Evolutionary conservation across 352 stramenopile genomes (phyloP), one percentile per base, ranked within the genome.

Genomic region (Phytophthora idaei): DNA sequence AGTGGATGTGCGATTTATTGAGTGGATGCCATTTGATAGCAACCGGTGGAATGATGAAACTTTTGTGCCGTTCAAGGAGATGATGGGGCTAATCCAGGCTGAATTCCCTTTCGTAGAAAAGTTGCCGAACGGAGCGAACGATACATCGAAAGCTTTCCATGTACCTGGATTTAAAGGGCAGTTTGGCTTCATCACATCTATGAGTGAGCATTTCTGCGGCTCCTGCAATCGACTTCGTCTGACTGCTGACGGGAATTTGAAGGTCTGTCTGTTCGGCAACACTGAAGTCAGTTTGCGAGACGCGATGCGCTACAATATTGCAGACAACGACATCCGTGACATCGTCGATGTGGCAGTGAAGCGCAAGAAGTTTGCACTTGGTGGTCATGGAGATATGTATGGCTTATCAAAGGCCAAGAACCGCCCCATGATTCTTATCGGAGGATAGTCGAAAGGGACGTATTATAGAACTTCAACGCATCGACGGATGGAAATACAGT

Each of bases 1-100:
- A 28, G 78, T 99, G 10, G 91, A 99, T 57, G 88, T 99, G 44
- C 90, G 97, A 29, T 99, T 99, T 70, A 99, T 99, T 68, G 97
- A 99, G 85, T 99, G 96, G 93, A 99, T 99, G 97, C 97, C 97
- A 11, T 99, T 99, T 64, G 93, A 98, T 71, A 95, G 95, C 71
- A 99, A 99, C 77, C 77, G 85, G 39, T 99, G 97, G 97, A 93
- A 96, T 60, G 84, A 93, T 51, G 72, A 84, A 47, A 93, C 85
- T 42, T 98, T 99, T 69, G 80, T 99, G 7, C 87, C 90, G 14
- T 99, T 98, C 69, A 73, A 83, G 17, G 94, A 99, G 64, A 98
- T 98, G 93, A 77, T 98, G 59, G 49, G 62, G 9, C 47, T 71
- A 8, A 88, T 93, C 32, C 58, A 69, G 42, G 45, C 62, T 9